Evolutionary conservation across 2,329 filamentous ascomycete genomes (phyloP), one percentile per base, ranked within the genome.

Genomic region (Domatiomyces catenatus): DNA sequence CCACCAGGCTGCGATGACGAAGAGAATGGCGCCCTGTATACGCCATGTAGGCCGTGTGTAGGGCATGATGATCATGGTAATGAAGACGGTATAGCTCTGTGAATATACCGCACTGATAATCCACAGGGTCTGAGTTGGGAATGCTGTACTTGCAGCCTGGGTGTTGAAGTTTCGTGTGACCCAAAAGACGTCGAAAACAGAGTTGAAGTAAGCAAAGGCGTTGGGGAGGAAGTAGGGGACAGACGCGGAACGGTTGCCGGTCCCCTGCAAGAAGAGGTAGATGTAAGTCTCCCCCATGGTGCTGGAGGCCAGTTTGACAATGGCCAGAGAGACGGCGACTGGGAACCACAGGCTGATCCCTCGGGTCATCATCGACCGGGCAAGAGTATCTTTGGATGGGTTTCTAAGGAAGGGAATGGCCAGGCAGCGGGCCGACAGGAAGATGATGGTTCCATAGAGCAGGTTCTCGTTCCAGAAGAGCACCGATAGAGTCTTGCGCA

Each of bases 61-160:
- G 3, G 69, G 71, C 8, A 72, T 62, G 48, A 70, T 70, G 50
- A 72, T 59, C 69, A 72, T 71, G 3, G 68, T 63, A 60, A 72
- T 71, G 56, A 71, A 74, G 7, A 72, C 64, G 0, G 71, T 74
- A 58, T 70, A 72, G 54, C 65, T 68, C 53, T 73, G 71, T 48
- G 65, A 62, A 56, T 69, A 73, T 15, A 73, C 62, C n/a, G 68
- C 62, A 5, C 64, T 68, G 26, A 71, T 56, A 8, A 65, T 66
- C 69, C 70, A 73, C n/a, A 73, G 58, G 0, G 67, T 72, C n/a
- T 65, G 61, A 2, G 68, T 67, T 1, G 71, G 70, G 55, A 71
- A 73, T 3, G 66, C 68, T 10, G 53, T 59, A 49, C 65, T 71
- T 1, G 64, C 71, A 12, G 69, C 66, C 53, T 71, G 67, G 6